Evolutionary conservation across 139 green algal species (phyloP).

Genomic region (Chlamydomonas eustigma): DNA sequence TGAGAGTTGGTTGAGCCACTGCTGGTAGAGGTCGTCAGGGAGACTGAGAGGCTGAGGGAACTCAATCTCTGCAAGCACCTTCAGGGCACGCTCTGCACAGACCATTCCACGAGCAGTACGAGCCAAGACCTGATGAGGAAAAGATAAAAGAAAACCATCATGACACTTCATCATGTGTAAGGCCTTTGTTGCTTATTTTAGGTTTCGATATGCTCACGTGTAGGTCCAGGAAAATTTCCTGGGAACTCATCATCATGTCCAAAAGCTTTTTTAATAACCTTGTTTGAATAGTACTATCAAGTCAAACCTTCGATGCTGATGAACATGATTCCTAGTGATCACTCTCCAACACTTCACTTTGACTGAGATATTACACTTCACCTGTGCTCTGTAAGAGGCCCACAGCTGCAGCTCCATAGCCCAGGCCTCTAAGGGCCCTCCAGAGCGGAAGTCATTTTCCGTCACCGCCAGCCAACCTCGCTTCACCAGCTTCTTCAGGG

Average conservation of each 20-base stretch:
- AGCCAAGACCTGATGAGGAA: slow-evolving; percentile 52
- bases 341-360: too few species aligned
- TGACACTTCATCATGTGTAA: too few species aligned
- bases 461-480: slow-evolving; percentile 18
- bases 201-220: too few species aligned
- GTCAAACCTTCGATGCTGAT: too few species aligned
- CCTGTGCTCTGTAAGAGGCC: slow-evolving; percentile 64
- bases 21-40: slow-evolving; percentile 26
- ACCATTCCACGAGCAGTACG: slow-evolving; percentile 64
- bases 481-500: slow-evolving; percentile 16
- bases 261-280: too few species aligned
- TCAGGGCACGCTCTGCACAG: slow-evolving; percentile 62
- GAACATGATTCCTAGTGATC: too few species aligned
- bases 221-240: too few species aligned
- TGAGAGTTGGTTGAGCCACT: neutral
- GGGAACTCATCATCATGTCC: too few species aligned
- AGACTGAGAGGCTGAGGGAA: slow-evolving; percentile 29
- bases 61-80: slow-evolving; percentile 33
- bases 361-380: too few species aligned
- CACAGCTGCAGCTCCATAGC: slow-evolving; percentile 55
- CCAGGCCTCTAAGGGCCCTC: slow-evolving; percentile 5
- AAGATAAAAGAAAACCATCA: too few species aligned
- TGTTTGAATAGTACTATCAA: too few species aligned
- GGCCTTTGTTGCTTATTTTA: too few species aligned
- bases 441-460: slow-evolving; percentile 33